These are phyloP conservation scores for Colletotrichum eleusines DNA, from an alignment of 2,329 filamentous ascomycete genomes.

Conservation along the genomic window DNA sequence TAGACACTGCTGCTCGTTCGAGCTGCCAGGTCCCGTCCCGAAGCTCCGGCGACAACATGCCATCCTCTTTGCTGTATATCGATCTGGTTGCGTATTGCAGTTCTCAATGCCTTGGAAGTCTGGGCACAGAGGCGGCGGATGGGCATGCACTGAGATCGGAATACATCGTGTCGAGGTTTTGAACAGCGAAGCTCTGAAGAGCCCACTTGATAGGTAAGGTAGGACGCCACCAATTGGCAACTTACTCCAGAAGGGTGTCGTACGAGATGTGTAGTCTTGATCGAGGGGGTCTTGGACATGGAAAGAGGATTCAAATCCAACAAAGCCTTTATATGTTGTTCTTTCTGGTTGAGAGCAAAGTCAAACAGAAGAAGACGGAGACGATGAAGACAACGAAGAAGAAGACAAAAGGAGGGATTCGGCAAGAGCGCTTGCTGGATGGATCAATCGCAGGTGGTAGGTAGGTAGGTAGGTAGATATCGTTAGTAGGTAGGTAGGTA, in stretches of 20 bases:
- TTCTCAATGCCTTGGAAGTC: background rate
- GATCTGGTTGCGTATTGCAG: background rate
- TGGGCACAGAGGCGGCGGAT: background rate
- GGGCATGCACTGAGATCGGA: background rate
- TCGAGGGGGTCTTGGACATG: background rate
- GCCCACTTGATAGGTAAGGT: background rate
- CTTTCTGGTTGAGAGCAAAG: background rate
- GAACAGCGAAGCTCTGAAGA: background rate
- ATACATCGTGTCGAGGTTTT: background rate
- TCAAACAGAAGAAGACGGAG: background rate
- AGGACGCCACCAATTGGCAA: background rate
- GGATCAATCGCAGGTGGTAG: too few relatives aligned
- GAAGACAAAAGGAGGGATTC: background rate
- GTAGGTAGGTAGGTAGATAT: background rate
- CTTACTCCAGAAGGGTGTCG: background rate
- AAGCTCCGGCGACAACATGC: conserved; percentile 22
- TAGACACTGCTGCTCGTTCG: background rate
- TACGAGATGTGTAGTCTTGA: background rate
- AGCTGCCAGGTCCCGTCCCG: conserved; percentile 1
- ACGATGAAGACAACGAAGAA: background rate
- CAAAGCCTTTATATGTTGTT: background rate
- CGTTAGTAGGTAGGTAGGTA: too few relatives aligned
- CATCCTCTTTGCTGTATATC: conserved; percentile 12
- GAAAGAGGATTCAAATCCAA: background rate
- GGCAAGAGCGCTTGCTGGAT: background rate